Evolutionary conservation across 139 green algal genomes (phyloP), one percentile per base, ranked within the genome.

Genomic region (Tetradesmus lagerheimii): DNA sequence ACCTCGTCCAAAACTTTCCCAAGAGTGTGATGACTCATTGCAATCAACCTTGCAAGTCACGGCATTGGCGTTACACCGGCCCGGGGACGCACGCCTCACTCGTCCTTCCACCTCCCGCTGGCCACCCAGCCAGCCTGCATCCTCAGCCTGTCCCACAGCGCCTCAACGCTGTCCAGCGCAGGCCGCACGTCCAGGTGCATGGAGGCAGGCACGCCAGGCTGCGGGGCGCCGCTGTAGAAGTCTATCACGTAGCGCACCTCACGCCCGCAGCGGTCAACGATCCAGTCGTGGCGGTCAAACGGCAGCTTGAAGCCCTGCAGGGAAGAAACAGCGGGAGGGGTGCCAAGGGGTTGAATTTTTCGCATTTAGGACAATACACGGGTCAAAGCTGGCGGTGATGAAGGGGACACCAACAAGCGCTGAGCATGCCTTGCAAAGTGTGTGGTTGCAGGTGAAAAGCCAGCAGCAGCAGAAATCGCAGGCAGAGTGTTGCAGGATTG

Each of bases 231-330:
- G 87, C 97, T 98, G 93, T 99, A 99, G 84, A 99, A 99, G 92
- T 99, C 97, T 16, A 99, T 99, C 38, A 99, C 94, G 91, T 99
- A 99, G 45, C 96, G 90, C 29, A 99, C 96, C 86, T 98, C 93
- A 2, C 77, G 29, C 31, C 88, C 80, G 62, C 88, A 98, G 20
- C 97, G 93, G 86, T 99, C 97, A 53, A 99, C 96, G 31, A 98
- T 80, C 97, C 97, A 99, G 93, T 99, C 97, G 87, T 99, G 97
- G 12, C 97, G 93, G 93, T 99, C 97, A 93, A 99, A 99, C 4
- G 97, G 97, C 57, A 98, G 93, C 64, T 95, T 96, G 90, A 97
- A 99, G 23, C 97, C 96, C 94, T 95, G 86, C 25, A 18, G 12
- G 41, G 39, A 80, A 38, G 79, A 57, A 79, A 57, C 35, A 41